A percentile compares a stretch with the other conserved stretches of the same genome.
phyloP scores from a whole-genome alignment of 2,329 filamentous ascomycete genomes.

The Scedosporium aurantiacum region DNA sequence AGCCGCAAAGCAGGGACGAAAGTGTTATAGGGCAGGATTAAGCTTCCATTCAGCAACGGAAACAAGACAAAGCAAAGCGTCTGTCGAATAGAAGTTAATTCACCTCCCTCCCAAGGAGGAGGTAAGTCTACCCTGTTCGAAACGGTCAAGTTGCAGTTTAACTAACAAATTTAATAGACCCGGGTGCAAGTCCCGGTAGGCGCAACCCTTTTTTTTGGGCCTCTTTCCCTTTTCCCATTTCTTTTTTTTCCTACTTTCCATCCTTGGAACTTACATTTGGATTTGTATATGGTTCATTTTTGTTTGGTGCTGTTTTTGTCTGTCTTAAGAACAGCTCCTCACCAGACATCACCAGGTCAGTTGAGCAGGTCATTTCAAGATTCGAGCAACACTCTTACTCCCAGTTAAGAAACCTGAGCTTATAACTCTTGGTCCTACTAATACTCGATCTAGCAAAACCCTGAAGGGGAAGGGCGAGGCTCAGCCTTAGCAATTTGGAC shows the following conservation, averaged over 20 bases:
- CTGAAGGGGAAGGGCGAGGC: too few species aligned
- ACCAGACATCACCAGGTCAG: too few species aligned
- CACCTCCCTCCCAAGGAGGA: conserved; percentile 5
- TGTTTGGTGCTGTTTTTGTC: too few species aligned
- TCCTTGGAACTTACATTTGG: not conserved
- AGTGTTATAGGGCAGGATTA: not conserved
- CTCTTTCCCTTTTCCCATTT: too few species aligned
- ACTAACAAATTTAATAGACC: conserved; percentile 1
- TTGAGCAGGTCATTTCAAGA: too few species aligned
- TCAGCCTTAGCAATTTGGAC: too few species aligned
- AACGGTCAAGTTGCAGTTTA: not conserved
- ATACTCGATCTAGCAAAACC: too few species aligned
- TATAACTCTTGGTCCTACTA: too few species aligned
- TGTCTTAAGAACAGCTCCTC: too few species aligned
- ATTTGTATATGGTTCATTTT: not conserved
- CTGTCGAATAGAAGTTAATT: conserved; percentile 7
- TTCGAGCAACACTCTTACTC: too few species aligned
- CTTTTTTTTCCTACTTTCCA: not conserved
- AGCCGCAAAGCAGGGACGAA: too few species aligned
- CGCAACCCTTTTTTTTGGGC: not conserved
- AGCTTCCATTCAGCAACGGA: not conserved
- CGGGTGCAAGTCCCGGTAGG: conserved; percentile 6
- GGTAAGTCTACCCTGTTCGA: conserved; percentile 3
- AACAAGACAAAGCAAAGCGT: not conserved
- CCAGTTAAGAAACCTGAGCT: too few species aligned